These are phyloP conservation scores for Microbotryomycetes sp. DNA, from an alignment of 1,284 basidiomycete genomes.

Conservation along the genomic window DNA sequence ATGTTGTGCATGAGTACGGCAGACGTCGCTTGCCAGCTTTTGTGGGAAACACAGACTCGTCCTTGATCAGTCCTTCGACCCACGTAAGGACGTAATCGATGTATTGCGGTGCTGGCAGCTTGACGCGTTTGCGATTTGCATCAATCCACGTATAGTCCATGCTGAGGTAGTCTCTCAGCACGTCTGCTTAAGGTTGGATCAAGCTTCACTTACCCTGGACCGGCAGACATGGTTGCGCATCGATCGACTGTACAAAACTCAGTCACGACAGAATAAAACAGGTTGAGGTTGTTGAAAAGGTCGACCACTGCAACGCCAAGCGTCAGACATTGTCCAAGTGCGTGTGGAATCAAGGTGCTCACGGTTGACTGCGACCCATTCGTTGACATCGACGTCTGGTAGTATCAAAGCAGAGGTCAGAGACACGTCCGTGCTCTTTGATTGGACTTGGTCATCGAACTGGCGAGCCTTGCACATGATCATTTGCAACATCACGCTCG, in stretches of 20 bases:
- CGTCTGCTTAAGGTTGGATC: background rate
- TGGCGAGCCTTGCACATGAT: too few species aligned
- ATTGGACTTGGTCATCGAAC: too few species aligned
- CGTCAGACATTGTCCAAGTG: background rate
- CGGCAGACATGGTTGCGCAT: slow-evolving; percentile 91
- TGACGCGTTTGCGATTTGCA: slow-evolving; percentile 84
- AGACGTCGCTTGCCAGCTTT: slow-evolving; percentile 84
- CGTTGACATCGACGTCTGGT: slow-evolving; percentile 81
- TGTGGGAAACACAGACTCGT: slow-evolving; percentile 89
- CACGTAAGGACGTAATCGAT: slow-evolving; percentile 99
- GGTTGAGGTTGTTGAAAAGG: slow-evolving; percentile 85
- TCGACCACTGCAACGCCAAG: slow-evolving; percentile 34
- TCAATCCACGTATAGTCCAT: slow-evolving; percentile 98
- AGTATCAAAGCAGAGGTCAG: background rate
- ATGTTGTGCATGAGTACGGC: too few species aligned
- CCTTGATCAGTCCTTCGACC: slow-evolving; percentile 88
- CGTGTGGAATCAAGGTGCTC: slow-evolving; percentile 40
- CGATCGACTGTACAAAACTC: slow-evolving; percentile 87
- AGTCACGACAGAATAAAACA: slow-evolving; percentile 91
- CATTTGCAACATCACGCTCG: too few species aligned
- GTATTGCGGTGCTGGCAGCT: slow-evolving; percentile 90
- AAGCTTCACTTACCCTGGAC: slow-evolving; percentile 58
- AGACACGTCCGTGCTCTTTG: background rate
- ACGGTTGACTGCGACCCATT: slow-evolving; percentile 98
- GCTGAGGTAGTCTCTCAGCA: slow-evolving; percentile 45